Base-by-base conservation (phyloP, 192 early-diverging fungal species). In the Kickxella alabastrina region DNA sequence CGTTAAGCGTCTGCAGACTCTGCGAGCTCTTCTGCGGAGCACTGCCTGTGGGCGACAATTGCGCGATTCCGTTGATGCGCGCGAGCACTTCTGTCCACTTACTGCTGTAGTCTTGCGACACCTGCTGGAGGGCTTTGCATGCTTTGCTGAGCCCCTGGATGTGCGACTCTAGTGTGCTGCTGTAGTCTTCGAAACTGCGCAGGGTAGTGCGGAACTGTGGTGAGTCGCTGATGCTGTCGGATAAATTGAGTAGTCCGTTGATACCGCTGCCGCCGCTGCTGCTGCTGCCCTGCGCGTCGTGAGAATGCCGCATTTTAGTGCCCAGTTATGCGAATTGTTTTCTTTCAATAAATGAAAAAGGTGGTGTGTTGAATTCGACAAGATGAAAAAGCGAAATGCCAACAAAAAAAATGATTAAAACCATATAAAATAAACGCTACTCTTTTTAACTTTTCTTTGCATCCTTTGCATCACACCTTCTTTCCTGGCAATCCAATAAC, bases 151-250 rank as follows among this genome's bases (percentile, higher is more conserved):
- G 62, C 1, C 54, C 57, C 17, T 57, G 57, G 13, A 78, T 62
- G 4, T 46, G 44, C 0, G 52, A 46, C 44, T 78, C 75, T 4
- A 72, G 65, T 10, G 22, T 34, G n/a, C 24, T 42, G 9, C 55
- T 59, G 19, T 68, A 78, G 17, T 65, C 65, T 21, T 78, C 75
- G 29, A 59, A 63, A 28, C 46, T 43, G 8, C 59, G 60, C 43
- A 78, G 50, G 34, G 51, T 49, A 26, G 31, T 47, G 23, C 75
- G 57, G 55, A 57, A 72, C 22, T 54, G 45, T 17, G 75, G 75
- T 22, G 75, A 65, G 60, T 78, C 75, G 0, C 54, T 26, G 13
- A 61, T 29, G 47, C 68, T 36, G n/a, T 71, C 65, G 27, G 54
- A 50, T 10, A 78, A 29, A 42, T 64, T 53, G 10, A 78, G 52